These are phyloP conservation scores for Boletus hoseneyae DNA, from an alignment of 1,284 basidiomycete species.

Conservation along the genomic window DNA sequence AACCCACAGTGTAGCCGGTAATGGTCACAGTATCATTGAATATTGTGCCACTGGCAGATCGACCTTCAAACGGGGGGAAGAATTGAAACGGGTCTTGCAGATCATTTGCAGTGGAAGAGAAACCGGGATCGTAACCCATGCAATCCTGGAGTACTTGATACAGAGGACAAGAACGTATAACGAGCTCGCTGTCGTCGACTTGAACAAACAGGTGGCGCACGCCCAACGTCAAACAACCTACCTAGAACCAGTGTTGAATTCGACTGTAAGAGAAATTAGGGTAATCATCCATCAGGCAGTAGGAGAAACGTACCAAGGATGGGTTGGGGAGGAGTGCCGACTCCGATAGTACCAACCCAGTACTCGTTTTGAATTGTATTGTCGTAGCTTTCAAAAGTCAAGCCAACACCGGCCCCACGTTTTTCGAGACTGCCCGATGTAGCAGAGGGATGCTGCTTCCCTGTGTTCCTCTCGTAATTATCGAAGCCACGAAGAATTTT, in stretches of 20 bases:
- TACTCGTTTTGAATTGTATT: too few relatives aligned
- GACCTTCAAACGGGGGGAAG: too few relatives aligned
- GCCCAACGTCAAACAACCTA: background rate
- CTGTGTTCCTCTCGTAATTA: slow-evolving; percentile 5
- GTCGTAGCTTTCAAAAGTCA: slow-evolving; percentile 22
- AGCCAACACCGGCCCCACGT: slow-evolving; percentile 4
- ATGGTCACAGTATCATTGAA: slow-evolving; percentile 48
- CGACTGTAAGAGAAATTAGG: slow-evolving; percentile 19
- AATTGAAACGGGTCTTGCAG: too few relatives aligned
- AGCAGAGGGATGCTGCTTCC: slow-evolving; percentile 4
- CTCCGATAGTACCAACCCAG: slow-evolving; percentile 23
- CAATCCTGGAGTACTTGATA: slow-evolving; percentile 31
- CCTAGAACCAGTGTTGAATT: slow-evolving; percentile 37
- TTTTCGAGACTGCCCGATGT: background rate
- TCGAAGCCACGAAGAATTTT: slow-evolving; percentile 9
- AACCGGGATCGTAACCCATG: slow-evolving; percentile 31
- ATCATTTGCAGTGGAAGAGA: too few relatives aligned
- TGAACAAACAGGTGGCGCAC: background rate
- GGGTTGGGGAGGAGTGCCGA: slow-evolving; percentile 32
- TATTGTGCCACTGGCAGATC: too few relatives aligned
- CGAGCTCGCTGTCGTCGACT: slow-evolving; percentile 13
- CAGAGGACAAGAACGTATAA: slow-evolving; percentile 20
- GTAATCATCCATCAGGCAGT: background rate
- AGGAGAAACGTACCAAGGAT: slow-evolving; percentile 13
- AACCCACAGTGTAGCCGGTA: slow-evolving; percentile 26